These are phyloP conservation scores for Houttuynia cordata DNA, from an alignment of 164 flowering plant genomes.

Conservation along the genomic window DNA sequence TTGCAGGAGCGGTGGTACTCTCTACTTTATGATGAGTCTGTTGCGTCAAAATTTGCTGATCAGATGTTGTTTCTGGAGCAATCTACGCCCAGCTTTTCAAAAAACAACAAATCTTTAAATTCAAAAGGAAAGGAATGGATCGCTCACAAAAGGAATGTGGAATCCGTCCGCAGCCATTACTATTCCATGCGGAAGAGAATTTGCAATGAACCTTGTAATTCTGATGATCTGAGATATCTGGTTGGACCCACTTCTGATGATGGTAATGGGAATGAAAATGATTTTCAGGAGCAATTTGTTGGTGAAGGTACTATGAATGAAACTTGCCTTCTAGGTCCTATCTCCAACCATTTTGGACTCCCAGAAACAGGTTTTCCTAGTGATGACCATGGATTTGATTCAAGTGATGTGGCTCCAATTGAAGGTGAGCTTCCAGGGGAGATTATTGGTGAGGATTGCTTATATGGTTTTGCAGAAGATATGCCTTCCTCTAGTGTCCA, in stretches of 20 bases:
- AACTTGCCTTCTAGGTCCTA: constrained; percentile 22
- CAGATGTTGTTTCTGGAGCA: constrained; percentile 43
- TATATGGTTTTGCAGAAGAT: constrained; percentile 16
- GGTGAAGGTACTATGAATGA: constrained; percentile 16
- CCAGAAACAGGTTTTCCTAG: constrained; percentile 37
- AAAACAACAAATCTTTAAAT: constrained; percentile 23
- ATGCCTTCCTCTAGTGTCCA: constrained; percentile 9
- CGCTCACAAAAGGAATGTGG: constrained; percentile 47
- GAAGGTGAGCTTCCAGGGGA: constrained; percentile 18
- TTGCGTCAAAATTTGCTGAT: constrained; percentile 52
- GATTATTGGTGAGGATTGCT: constrained; percentile 12
- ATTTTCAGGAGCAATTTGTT: constrained; percentile 11
- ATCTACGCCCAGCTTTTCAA: constrained; percentile 21
- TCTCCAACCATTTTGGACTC: constrained; percentile 26
- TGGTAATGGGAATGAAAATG: constrained; percentile 22
- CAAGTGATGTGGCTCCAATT: constrained; percentile 9
- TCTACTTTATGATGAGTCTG: constrained; percentile 66
- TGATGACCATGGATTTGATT: constrained; percentile 14
- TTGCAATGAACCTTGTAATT: constrained; percentile 34
- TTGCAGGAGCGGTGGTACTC: constrained; percentile 76
- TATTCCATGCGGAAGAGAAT: constrained; percentile 76
- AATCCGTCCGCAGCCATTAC: constrained; percentile 50
- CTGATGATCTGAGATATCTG: constrained; percentile 32
- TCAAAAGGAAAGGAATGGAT: constrained; percentile 23
- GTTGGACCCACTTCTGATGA: constrained; percentile 24